These are phyloP conservation scores for Alternaria metachromatica DNA, from an alignment of 2,329 filamentous ascomycete species.

Conservation along the genomic window DNA sequence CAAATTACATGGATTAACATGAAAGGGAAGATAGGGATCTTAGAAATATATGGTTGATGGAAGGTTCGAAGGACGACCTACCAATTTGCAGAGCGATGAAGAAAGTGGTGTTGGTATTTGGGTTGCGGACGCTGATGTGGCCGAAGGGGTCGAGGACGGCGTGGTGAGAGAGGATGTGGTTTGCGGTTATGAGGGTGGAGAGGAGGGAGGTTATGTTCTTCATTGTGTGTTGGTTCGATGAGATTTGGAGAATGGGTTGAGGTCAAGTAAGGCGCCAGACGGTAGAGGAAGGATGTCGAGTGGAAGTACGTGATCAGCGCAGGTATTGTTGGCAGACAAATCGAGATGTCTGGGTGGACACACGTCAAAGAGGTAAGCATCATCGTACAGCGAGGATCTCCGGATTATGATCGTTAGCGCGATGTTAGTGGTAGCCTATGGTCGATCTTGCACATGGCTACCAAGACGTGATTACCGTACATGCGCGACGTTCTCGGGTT, in stretches of 20 bases:
- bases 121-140: slow-evolving; percentile 60
- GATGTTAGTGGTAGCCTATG: neutral
- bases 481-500: neutral
- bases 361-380: neutral
- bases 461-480: neutral
- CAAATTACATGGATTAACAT: too few relatives aligned
- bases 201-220: slow-evolving; percentile 34
- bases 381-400: slow-evolving; percentile 9
- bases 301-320: too few relatives aligned
- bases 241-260: too few relatives aligned
- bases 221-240: slow-evolving; percentile 12
- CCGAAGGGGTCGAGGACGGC: slow-evolving; percentile 60
- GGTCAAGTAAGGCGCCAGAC: too few relatives aligned
- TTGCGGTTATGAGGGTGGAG: slow-evolving; percentile 49
- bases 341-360: neutral
- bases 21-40: too few relatives aligned
- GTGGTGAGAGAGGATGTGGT: slow-evolving; percentile 59
- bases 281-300: too few relatives aligned
- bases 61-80: too few relatives aligned
- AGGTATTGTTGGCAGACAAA: neutral
- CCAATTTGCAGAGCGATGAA: slow-evolving; percentile 46
- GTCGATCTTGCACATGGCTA: neutral
- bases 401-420: neutral
- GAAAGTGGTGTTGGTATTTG: slow-evolving; percentile 50
- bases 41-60: too few relatives aligned